Conservation (phyloP, 495 filamentous ascomycete species). For the Xylaria palmicola region DNA sequence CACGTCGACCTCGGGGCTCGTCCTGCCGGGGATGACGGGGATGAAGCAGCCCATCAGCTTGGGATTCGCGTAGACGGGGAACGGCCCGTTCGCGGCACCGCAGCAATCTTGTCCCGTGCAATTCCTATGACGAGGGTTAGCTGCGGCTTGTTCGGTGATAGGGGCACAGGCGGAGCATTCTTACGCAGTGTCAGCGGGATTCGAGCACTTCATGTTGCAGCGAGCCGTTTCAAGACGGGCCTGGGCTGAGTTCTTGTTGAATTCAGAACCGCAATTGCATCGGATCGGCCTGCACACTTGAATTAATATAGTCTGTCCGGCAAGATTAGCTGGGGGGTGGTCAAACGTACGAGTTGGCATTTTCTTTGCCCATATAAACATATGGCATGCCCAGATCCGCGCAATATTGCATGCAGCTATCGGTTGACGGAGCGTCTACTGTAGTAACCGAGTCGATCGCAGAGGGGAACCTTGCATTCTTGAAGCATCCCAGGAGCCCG, state of each 20-base stretch:
- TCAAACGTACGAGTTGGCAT: background rate
- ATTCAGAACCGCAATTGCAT: constrained; percentile 7
- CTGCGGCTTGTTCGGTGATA: background rate
- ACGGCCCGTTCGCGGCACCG: background rate
- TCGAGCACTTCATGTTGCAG: background rate
- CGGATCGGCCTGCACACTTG: background rate
- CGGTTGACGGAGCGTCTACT: background rate
- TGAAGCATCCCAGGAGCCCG: constrained; percentile 7
- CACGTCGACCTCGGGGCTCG: background rate
- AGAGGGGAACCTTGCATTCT: background rate
- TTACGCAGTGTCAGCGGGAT: background rate
- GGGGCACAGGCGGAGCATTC: background rate
- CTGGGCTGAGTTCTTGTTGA: background rate
- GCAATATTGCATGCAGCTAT: background rate
- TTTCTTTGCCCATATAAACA: background rate
- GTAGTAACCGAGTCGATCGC: background rate
- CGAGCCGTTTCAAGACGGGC: background rate
- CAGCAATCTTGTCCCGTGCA: constrained; percentile 13
- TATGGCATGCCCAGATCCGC: constrained; percentile 3
- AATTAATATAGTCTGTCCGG: background rate
- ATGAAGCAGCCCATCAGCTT: constrained; percentile 27
- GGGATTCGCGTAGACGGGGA: constrained; percentile 25
- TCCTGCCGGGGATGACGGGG: constrained; percentile 20
- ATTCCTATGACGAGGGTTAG: background rate
- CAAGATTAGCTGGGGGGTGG: background rate